These are phyloP conservation scores for Toxicodendron radicans DNA, from an alignment of 345 rosid species.

Conservation along the genomic window DNA sequence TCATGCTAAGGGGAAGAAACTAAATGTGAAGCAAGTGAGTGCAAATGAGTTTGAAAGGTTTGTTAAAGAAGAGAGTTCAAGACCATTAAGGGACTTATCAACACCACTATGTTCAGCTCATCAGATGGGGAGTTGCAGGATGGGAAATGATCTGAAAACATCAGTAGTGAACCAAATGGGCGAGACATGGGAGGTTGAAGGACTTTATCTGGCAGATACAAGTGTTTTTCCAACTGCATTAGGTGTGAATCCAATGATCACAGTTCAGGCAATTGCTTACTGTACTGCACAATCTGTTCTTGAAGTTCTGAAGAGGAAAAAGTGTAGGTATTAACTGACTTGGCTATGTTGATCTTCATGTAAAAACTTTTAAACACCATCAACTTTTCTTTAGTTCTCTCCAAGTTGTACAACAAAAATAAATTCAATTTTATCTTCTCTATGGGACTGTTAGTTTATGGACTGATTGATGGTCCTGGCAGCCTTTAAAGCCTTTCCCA, in stretches of 20 bases:
- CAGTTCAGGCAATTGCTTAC: slow-evolving; percentile 77
- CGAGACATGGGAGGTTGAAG: slow-evolving; percentile 82
- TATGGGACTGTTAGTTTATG: no score
- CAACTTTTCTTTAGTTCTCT: neutral
- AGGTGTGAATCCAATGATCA: slow-evolving; percentile 90
- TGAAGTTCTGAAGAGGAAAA: slow-evolving; percentile 46
- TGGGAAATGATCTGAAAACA: slow-evolving; percentile 57
- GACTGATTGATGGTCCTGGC: no score
- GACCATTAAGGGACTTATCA: slow-evolving; percentile 41
- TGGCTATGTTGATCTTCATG: neutral
- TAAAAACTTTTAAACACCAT: neutral
- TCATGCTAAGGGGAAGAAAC: slow-evolving; percentile 43
- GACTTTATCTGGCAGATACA: slow-evolving; percentile 71
- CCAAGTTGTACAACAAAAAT: neutral
- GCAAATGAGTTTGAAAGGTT: slow-evolving; percentile 46
- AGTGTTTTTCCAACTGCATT: slow-evolving; percentile 87
- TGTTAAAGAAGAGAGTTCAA: slow-evolving; percentile 65
- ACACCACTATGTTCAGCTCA: slow-evolving; percentile 72
- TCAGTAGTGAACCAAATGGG: slow-evolving; percentile 74
- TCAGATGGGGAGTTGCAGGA: slow-evolving; percentile 91
- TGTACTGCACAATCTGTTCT: slow-evolving; percentile 68
- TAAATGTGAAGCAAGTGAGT: slow-evolving; percentile 50
- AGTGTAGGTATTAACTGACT: neutral
- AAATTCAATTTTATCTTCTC: slow-evolving; percentile 6
- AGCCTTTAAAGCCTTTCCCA: no score